These are phyloP conservation scores for Tricholoma hemisulphureum DNA, from an alignment of 768 basidiomycete genomes.

Conservation along the genomic window DNA sequence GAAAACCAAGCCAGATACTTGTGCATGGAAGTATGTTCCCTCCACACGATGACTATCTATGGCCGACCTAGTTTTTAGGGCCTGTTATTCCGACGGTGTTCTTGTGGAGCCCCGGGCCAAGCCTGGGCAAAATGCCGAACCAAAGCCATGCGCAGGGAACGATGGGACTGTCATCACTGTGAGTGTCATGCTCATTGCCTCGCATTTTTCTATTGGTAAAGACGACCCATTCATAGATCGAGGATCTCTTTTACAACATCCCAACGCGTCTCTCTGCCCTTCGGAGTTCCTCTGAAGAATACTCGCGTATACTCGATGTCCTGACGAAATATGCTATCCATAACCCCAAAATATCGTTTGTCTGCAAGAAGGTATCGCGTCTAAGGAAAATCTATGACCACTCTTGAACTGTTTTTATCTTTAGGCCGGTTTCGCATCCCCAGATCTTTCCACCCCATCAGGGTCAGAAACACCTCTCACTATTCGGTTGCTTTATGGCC, in stretches of 20 bases:
- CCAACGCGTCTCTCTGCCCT: conserved; percentile 85
- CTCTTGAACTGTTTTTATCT: background rate
- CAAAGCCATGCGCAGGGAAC: conserved; percentile 90
- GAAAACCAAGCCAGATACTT: conserved; percentile 77
- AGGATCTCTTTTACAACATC: conserved; percentile 93
- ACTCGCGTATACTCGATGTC: conserved; percentile 86
- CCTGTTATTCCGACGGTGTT: conserved; percentile 75
- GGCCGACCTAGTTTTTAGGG: conserved; percentile 45
- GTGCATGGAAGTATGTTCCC: conserved; percentile 86
- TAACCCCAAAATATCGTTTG: conserved; percentile 83
- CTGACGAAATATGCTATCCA: conserved; percentile 93
- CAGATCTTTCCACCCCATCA: conserved; percentile 81
- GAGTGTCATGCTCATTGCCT: conserved; percentile 21
- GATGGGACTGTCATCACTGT: conserved; percentile 91
- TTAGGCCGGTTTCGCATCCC: conserved; percentile 69
- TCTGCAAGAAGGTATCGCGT: conserved; percentile 81
- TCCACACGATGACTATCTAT: background rate
- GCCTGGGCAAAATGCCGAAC: conserved; percentile 68
- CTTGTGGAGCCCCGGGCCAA: conserved; percentile 71
- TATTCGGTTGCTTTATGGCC: conserved; percentile 81
- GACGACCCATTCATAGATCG: conserved; percentile 55
- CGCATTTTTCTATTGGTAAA: background rate
- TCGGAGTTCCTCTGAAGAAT: conserved; percentile 85
- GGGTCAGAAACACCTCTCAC: conserved; percentile 61
- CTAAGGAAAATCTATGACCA: background rate